A percentile compares a stretch with the other conserved stretches of the same genome.
phyloP scores from a whole-genome alignment of 225 moss, liverwort and hornwort genomes.

The Sphagnum tenellum region DNA sequence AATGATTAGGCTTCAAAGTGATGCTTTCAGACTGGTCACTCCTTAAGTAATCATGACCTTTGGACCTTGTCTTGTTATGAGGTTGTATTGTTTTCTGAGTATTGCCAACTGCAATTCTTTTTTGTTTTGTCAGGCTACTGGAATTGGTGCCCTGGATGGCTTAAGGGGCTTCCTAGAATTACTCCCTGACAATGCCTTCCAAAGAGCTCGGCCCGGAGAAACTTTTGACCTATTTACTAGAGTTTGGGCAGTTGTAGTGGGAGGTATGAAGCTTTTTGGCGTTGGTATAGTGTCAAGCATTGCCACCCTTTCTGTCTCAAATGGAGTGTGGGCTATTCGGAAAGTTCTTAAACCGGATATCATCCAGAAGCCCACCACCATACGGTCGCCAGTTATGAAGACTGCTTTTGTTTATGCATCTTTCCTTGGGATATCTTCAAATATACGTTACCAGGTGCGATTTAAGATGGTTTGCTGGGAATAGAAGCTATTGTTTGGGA shows the following conservation, averaged over 20 bases:
- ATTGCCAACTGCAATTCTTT: no score
- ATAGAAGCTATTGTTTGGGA: no score
- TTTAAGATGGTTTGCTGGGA: background rate
- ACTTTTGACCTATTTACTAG: slow-evolving; percentile 51
- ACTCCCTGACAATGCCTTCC: slow-evolving; percentile 89
- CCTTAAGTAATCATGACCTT: no score
- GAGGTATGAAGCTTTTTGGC: slow-evolving; percentile 83
- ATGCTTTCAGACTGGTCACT: no score
- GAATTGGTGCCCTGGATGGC: slow-evolving; percentile 45
- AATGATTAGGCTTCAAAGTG: no score
- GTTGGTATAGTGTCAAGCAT: slow-evolving; percentile 78
- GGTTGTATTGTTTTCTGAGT: no score
- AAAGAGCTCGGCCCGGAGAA: slow-evolving; percentile 69
- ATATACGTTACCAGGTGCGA: slow-evolving; percentile 83
- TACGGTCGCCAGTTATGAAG: slow-evolving; percentile 75
- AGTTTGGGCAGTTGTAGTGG: slow-evolving; percentile 57
- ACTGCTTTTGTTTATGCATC: slow-evolving; percentile 71
- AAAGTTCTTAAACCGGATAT: slow-evolving; percentile 29
- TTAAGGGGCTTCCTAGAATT: slow-evolving; percentile 61
- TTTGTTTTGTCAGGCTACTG: slow-evolving; percentile 17
- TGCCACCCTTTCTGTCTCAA: slow-evolving; percentile 59
- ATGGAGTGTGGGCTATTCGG: slow-evolving; percentile 44
- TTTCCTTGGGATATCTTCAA: slow-evolving; percentile 79
- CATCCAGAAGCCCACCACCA: slow-evolving; percentile 28
- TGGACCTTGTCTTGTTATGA: no score